Conservation (phyloP, 177 flowering plant genomes). For the Vitis hybrid region DNA sequence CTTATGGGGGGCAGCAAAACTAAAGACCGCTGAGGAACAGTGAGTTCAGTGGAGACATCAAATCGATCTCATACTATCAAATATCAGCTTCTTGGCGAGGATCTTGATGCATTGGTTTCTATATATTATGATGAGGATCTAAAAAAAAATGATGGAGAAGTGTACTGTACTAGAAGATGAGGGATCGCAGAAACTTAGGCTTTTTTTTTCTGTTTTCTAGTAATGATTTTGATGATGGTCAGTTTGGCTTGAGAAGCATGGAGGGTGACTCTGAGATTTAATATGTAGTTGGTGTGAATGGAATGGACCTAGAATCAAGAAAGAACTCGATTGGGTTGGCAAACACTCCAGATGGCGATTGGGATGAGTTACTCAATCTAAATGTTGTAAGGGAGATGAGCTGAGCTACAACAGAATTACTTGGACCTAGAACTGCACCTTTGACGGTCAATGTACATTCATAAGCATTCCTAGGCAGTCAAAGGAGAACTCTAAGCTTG, state of each 20-base stretch:
- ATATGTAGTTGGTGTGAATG: slow-evolving; percentile 15
- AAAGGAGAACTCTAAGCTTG: no score
- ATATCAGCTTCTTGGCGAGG: no score
- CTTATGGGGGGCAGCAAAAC: no score
- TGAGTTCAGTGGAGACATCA: no score
- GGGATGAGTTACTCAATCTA: slow-evolving; percentile 38
- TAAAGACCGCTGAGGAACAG: no score
- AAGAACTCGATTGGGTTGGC: slow-evolving; percentile 34
- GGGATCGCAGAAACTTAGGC: slow-evolving; percentile 27
- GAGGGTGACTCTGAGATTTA: slow-evolving; percentile 11
- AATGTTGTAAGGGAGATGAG: slow-evolving; percentile 25
- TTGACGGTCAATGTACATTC: slow-evolving; percentile 22
- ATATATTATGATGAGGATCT: slow-evolving; percentile 37
- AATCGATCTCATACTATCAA: no score
- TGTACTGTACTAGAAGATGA: slow-evolving; percentile 20
- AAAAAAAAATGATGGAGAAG: slow-evolving; percentile 41
- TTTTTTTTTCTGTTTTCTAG: slow-evolving; percentile 25
- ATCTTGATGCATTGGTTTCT: slow-evolving; percentile 18
- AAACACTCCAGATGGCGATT: slow-evolving; percentile 39
- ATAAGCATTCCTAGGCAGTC: slow-evolving; percentile 5
- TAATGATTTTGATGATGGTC: slow-evolving; percentile 15
- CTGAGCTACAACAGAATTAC: slow-evolving; percentile 17
- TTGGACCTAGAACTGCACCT: slow-evolving; percentile 22
- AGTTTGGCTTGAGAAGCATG: background rate
- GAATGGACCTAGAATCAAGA: slow-evolving; percentile 16